phyloP scores from a whole-genome alignment of 192 early-diverging fungal species.

The Linderina pennispora region DNA sequence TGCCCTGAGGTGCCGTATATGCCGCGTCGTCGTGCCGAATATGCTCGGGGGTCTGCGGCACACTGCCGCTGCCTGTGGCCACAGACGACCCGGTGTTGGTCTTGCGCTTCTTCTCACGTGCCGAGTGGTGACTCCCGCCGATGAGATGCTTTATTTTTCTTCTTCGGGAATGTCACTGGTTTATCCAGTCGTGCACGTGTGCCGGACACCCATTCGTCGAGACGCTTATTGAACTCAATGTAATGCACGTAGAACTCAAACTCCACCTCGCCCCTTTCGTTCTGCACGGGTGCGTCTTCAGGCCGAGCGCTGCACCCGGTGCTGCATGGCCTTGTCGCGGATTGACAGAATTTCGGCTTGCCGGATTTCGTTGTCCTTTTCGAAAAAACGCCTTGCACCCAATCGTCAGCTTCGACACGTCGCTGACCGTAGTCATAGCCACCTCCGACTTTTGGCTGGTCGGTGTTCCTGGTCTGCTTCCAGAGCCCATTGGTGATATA shows the following conservation, averaged over 20 bases:
- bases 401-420: slow-evolving; percentile 36
- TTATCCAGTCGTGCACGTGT: slow-evolving; percentile 59
- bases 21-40: slow-evolving; percentile 38
- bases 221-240: slow-evolving; percentile 94
- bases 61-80: slow-evolving; percentile 24
- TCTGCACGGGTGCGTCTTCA: slow-evolving; percentile 43
- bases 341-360: slow-evolving; percentile 84
- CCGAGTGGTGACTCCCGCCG: slow-evolving; percentile 21
- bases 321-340: slow-evolving; percentile 47
- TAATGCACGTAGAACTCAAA: slow-evolving; percentile 95
- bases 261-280: slow-evolving; percentile 20
- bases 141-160: slow-evolving; percentile 45
- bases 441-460: slow-evolving; percentile 24
- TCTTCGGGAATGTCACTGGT: slow-evolving; percentile 66
- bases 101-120: slow-evolving; percentile 44
- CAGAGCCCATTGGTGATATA: slow-evolving; percentile 14
- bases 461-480: slow-evolving; percentile 40
- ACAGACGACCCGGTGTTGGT: slow-evolving; percentile 42
- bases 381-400: slow-evolving; percentile 61
- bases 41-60: slow-evolving; percentile 38
- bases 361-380: slow-evolving; percentile 61
- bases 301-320: slow-evolving; percentile 35
- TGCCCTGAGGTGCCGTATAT: slow-evolving; percentile 33
- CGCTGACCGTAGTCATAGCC: slow-evolving; percentile 9
- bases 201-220: slow-evolving; percentile 90